Percentiles rank a stretch among this genome's conserved stretches.
phyloP scores from a whole-genome alignment of 257 asterid genomes.

The Nicotiana knightiana region DNA sequence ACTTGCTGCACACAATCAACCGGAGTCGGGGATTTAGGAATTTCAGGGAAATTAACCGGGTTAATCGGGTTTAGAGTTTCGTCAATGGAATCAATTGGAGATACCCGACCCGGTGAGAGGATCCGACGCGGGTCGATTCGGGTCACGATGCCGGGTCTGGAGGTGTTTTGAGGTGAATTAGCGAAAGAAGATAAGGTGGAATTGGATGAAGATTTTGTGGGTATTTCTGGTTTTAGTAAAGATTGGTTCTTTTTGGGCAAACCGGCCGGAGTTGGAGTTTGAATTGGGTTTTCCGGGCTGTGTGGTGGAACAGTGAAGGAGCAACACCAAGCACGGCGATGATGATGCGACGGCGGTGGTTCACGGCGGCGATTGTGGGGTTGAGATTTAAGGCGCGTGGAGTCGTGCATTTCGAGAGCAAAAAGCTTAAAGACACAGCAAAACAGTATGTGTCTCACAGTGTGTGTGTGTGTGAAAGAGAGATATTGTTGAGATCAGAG shows the following conservation, averaged over 20 bases:
- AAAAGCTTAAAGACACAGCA: not conserved
- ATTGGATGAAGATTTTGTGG: conserved; percentile 22
- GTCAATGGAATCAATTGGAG: conserved; percentile 48
- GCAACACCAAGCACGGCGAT: conserved; percentile 89
- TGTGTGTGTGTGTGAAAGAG: not conserved
- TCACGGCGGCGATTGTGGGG: conserved; percentile 42
- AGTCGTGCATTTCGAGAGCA: conserved; percentile 37
- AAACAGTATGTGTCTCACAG: not conserved
- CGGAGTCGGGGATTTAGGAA: conserved; percentile 33
- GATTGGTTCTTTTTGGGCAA: conserved; percentile 38
- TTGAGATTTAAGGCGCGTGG: conserved; percentile 22
- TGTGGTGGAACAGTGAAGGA: conserved; percentile 68
- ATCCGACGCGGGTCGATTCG: conserved; percentile 55
- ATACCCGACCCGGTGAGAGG: conserved; percentile 97
- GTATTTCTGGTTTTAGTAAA: conserved; percentile 23
- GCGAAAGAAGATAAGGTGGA: conserved; percentile 28
- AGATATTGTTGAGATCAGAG: too few species aligned
- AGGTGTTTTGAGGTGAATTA: conserved; percentile 41
- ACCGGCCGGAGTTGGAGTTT: conserved; percentile 35
- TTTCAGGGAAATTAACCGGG: conserved; percentile 11
- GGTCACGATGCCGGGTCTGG: conserved; percentile 25
- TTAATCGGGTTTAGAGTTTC: conserved; percentile 14
- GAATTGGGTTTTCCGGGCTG: conserved; percentile 56
- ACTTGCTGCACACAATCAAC: conserved; percentile 17
- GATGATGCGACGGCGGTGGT: conserved; percentile 36